Evolutionary conservation across 345 rosid species (phyloP).

Genomic region (Ricinus communis): DNA sequence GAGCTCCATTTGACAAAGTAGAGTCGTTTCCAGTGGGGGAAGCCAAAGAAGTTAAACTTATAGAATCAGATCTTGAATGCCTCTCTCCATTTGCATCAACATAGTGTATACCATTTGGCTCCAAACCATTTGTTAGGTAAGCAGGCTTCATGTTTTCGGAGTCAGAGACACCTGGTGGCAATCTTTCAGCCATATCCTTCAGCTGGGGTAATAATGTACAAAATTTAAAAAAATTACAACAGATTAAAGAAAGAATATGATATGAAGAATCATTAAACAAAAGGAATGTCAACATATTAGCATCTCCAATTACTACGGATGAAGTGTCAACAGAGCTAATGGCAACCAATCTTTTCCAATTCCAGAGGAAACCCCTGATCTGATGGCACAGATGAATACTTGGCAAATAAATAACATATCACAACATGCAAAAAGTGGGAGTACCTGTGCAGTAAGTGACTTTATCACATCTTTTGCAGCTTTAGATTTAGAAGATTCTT

Average conservation of each 20-base stretch:
- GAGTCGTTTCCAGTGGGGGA: constrained; percentile 47
- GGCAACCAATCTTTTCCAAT: neutral
- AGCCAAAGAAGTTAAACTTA: constrained; percentile 45
- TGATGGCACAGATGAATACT: neutral
- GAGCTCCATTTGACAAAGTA: constrained; percentile 42
- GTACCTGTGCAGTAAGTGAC: constrained; percentile 89
- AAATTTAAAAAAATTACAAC: neutral
- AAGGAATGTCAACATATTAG: neutral
- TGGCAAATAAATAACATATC: neutral
- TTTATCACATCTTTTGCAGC: constrained; percentile 96
- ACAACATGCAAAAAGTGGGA: constrained; percentile 17
- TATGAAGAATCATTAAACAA: neutral
- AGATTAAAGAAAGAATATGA: neutral
- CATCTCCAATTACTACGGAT: neutral
- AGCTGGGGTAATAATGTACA: constrained; percentile 49
- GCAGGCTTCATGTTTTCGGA: constrained; percentile 46
- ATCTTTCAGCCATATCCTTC: constrained; percentile 82
- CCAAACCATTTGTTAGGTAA: constrained; percentile 57
- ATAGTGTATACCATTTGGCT: constrained; percentile 60
- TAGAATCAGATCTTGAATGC: constrained; percentile 63
- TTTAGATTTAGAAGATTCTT: constrained; percentile 79
- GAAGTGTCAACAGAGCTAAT: neutral
- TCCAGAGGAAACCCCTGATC: neutral
- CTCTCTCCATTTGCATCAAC: constrained; percentile 57
- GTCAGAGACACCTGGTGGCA: constrained; percentile 69